Percentiles rank a stretch among this genome's conserved stretches.
phyloP scores from a whole-genome alignment of 2,329 filamentous ascomycete species.

The Westerdykella sp. region DNA sequence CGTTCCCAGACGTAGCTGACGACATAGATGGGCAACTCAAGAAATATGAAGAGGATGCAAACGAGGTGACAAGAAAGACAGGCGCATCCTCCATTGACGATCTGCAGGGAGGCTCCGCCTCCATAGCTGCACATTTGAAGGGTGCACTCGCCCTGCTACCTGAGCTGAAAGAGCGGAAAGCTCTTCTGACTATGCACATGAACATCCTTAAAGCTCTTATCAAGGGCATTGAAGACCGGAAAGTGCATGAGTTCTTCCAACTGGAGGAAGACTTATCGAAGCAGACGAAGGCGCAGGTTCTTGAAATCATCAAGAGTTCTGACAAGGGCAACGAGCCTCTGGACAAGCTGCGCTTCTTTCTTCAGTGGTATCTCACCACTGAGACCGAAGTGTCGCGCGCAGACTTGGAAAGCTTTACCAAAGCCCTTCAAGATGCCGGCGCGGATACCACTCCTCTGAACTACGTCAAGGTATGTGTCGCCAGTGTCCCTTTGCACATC shows the following conservation, averaged over 20 bases:
- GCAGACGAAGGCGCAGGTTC: slow-evolving; percentile 79
- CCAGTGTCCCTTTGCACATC: not conserved
- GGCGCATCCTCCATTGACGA: slow-evolving; percentile 90
- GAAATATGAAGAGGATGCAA: slow-evolving; percentile 91
- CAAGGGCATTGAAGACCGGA: slow-evolving; percentile 85
- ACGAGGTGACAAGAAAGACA: slow-evolving; percentile 90
- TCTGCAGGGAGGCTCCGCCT: slow-evolving; percentile 78
- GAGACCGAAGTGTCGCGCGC: slow-evolving; percentile 77
- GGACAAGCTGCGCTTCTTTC: slow-evolving; percentile 89
- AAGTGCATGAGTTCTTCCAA: slow-evolving; percentile 94
- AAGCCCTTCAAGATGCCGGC: slow-evolving; percentile 69
- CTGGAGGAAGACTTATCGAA: slow-evolving; percentile 89
- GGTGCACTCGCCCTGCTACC: slow-evolving; percentile 89
- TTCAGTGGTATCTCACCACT: slow-evolving; percentile 87
- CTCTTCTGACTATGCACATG: slow-evolving; percentile 90
- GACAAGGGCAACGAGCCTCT: slow-evolving; percentile 76
- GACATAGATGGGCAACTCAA: slow-evolving; percentile 92
- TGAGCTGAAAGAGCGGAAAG: slow-evolving; percentile 86
- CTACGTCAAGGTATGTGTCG: slow-evolving; percentile 56
- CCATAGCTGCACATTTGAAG: slow-evolving; percentile 90
- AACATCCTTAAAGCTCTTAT: slow-evolving; percentile 79
- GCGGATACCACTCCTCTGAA: slow-evolving; percentile 71
- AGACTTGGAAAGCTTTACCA: slow-evolving; percentile 81
- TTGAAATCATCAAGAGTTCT: slow-evolving; percentile 76
- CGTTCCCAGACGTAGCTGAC: slow-evolving; percentile 93